Evolutionary conservation across 1,139 yeast species (phyloP), one percentile per base, ranked within the genome.

Genomic region (Meyerozyma athensensis): DNA sequence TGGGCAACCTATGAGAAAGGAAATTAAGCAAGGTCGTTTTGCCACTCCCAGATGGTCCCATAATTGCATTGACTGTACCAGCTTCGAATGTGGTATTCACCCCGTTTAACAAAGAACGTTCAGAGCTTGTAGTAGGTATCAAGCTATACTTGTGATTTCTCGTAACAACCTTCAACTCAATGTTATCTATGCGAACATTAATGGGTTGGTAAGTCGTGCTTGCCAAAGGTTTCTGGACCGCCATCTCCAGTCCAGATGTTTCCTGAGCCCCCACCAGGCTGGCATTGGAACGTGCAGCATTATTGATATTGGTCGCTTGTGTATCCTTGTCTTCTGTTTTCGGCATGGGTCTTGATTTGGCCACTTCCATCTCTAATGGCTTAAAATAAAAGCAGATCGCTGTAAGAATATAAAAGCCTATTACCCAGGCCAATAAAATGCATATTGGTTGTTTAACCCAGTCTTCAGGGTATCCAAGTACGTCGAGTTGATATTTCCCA

Each of bases 41-140:
- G 3, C 95, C 96, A 5, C 89, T 79, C 0, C 95, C 95, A 1
- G 94, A 84, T 0, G 95, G 95, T 0, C 96, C 96, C 83, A 86
- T 79, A 26, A 86, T 84, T 0, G 85, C 92, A 58, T 86, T 86
- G n/a, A 86, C 68, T 34, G 77, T 68, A 4, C 83, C 58, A 2
- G 85, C 77, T 30, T 65, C 59, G 56, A 86, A 86, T 5, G 53
- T 51, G 0, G 89, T 87, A 42, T 68, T 62, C 6, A 86, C 61
- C 16, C 72, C 62, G 28, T 73, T 56, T 36, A 85, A 59, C 32
- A 79, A 75, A 7, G 36, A 33, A 32, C 38, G 39, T 6, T 39
- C 38, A 2, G 28, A 12, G 12, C 13, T 24, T 24, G 5, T 9
- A 7, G 8, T 9, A 3, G 28, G 28, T 12, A 24, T n/a, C 8